Base-by-base conservation (phyloP, 352 stramenopile genomes). In the Phytophthora palmivora region DNA sequence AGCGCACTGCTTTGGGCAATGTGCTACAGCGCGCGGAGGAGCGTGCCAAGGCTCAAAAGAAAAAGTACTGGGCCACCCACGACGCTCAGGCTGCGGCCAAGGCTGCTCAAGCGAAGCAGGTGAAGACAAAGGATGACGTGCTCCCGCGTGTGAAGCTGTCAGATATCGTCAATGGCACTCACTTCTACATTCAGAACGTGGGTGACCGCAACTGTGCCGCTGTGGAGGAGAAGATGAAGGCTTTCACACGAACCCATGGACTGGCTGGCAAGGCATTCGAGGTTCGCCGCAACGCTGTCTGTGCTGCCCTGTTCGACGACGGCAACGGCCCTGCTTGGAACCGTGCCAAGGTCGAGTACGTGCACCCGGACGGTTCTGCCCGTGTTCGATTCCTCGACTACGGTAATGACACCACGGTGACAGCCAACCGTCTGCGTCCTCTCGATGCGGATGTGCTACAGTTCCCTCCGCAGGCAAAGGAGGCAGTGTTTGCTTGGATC, bases 341-440 rank as follows among this genome's bases (percentile, higher is more conserved):
- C 82, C 91, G 97, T 54, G 96, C 87, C 12, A 96, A 96, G 52
- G 78, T 99, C 36, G 87, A 95, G 60, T 82, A 82, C 46, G 72
- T 93, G 37, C 61, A 89, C 54, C 49, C 73, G 2, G 78, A 94
- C 36, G 82, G 78, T 33, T 82, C 74, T 6, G 80, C 72, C 1
- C 87, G 84, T 42, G 87, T 99, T 47, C 83, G 95, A 12, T 98
- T 98, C 72, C 83, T 99, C 30, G 97, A 99, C 87, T 98, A 98
- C 62, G 97, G 97, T 58, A 98, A 98, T 69, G 77, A 91, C 15
- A 85, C 83, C 9, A 94, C 97, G 1, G 66, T 98, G 42, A 70
- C 88, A 4, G 67, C 86, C 19, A 94, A 79, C 59, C 81, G 90
- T 37, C 81, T 98, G 38, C 92, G 95, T 50, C 91, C 95, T 18